A percentile compares a stretch with the other conserved stretches of the same genome.
These are phyloP conservation scores for Dryas alaskensis DNA, from an alignment of 306 rosid species.

Conservation along the genomic window DNA sequence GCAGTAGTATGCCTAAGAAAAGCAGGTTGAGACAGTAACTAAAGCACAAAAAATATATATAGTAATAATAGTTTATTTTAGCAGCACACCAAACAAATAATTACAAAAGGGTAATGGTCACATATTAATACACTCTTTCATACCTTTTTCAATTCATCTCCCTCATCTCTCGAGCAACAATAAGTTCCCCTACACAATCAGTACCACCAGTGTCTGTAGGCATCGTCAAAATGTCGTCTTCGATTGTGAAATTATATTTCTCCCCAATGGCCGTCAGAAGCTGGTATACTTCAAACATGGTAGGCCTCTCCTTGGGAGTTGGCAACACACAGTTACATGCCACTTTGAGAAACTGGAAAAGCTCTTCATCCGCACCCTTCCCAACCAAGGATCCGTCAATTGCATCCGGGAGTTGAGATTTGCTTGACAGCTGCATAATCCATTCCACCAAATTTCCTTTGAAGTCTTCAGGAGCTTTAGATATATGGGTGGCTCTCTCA, in stretches of 20 bases:
- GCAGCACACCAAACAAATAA: conserved; percentile 16
- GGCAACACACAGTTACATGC: conserved; percentile 65
- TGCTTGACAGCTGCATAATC: conserved; percentile 49
- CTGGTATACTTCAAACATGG: conserved; percentile 96
- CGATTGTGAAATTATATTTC: conserved; percentile 63
- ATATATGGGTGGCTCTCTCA: conserved; percentile 64
- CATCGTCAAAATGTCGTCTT: conserved; percentile 54
- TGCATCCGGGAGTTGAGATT: conserved; percentile 51
- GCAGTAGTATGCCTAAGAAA: not conserved
- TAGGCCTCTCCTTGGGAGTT: conserved; percentile 79
- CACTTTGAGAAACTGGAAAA: conserved; percentile 86
- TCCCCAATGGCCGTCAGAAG: conserved; percentile 79
- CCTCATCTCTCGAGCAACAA: conserved; percentile 55
- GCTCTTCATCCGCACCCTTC: conserved; percentile 67
- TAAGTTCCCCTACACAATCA: conserved; percentile 59
- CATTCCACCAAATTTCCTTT: conserved; percentile 88
- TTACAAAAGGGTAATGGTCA: conserved; percentile 24
- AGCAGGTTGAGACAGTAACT: not conserved
- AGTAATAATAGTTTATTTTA: not conserved
- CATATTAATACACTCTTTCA: conserved; percentile 14
- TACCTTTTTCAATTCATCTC: conserved; percentile 31
- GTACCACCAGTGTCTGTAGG: conserved; percentile 38
- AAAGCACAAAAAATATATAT: conserved; percentile 12
- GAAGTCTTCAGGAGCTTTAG: conserved; percentile 72
- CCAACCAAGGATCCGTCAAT: conserved; percentile 57